Evolutionary conservation across 441 rosid genomes (phyloP).

Genomic region (Geranium incanum): DNA sequence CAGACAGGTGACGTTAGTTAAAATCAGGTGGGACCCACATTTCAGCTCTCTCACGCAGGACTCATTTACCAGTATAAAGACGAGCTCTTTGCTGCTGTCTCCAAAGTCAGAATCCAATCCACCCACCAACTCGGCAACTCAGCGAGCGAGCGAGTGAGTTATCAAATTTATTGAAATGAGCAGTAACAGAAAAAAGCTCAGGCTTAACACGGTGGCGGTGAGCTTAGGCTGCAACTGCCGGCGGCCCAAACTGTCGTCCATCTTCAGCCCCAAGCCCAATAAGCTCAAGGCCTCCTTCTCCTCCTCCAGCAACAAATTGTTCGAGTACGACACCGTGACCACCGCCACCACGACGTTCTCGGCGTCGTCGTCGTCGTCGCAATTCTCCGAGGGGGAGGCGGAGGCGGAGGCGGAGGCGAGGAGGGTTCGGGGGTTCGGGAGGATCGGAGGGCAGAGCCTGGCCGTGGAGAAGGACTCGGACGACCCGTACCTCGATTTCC

Average conservation of each 20-base stretch:
- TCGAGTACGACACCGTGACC: constrained; percentile 19
- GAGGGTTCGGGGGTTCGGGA: constrained; percentile 40
- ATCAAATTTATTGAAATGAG: not conserved
- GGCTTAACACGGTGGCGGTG: not conserved
- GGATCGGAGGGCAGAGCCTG: constrained; percentile 40
- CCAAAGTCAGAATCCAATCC: too few relatives aligned
- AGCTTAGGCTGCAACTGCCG: constrained; percentile 1
- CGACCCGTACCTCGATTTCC: constrained; percentile 62
- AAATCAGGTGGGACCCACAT: not conserved
- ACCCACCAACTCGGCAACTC: constrained; percentile 29
- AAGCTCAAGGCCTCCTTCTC: not conserved
- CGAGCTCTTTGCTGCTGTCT: constrained; percentile 29
- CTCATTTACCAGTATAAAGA: constrained; percentile 15
- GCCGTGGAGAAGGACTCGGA: constrained; percentile 68
- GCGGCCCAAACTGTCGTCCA: constrained; percentile 6
- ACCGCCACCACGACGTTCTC: constrained; percentile 33
- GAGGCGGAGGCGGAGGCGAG: constrained; percentile 21
- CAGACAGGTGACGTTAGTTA: not conserved
- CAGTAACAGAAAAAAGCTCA: constrained; percentile 12
- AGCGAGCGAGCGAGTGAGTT: not conserved
- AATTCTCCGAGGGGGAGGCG: constrained; percentile 25
- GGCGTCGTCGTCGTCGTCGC: constrained; percentile 23
- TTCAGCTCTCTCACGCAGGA: not conserved
- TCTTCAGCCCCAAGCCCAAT: not conserved
- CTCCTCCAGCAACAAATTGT: not conserved